A percentile compares a stretch with the other conserved stretches of the same genome.
Conservation (phyloP, 805 yeast genomes). For the Kregervanrija fluxuum region DNA sequence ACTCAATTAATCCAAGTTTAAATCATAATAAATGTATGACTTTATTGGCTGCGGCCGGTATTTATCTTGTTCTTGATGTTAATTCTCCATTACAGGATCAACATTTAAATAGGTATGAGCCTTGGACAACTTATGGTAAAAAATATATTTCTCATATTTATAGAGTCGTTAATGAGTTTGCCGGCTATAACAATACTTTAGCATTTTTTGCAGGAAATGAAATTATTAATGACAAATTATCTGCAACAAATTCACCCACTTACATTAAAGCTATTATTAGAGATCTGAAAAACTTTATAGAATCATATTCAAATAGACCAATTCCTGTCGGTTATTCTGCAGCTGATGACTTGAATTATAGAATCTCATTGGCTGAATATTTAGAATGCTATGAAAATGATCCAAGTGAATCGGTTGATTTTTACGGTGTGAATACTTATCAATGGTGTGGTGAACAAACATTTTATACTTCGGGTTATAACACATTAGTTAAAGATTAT, state of each 20-base stretch:
- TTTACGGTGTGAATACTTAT: slow-evolving; percentile 74
- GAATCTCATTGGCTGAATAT: slow-evolving; percentile 72
- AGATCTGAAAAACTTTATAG: slow-evolving; percentile 72
- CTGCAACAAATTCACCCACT: slow-evolving; percentile 63
- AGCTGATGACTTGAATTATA: slow-evolving; percentile 79
- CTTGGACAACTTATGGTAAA: slow-evolving; percentile 78
- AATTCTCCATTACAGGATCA: slow-evolving; percentile 78
- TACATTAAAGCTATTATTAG: slow-evolving; percentile 73
- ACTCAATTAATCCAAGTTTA: slow-evolving; percentile 75
- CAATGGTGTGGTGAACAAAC: slow-evolving; percentile 90
- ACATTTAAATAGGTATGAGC: slow-evolving; percentile 84
- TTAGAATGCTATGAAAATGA: slow-evolving; percentile 63
- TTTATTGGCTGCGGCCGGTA: slow-evolving; percentile 82
- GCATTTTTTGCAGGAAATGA: slow-evolving; percentile 94
- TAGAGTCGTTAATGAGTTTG: slow-evolving; percentile 71
- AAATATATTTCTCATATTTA: slow-evolving; percentile 70
- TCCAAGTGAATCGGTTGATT: slow-evolving; percentile 56
- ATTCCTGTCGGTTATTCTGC: slow-evolving; percentile 96
- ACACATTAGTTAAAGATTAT: slow-evolving; percentile 64
- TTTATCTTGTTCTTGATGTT: slow-evolving; percentile 85
- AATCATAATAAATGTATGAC: slow-evolving; percentile 91
- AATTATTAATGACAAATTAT: slow-evolving; percentile 69
- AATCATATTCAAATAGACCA: slow-evolving; percentile 46
- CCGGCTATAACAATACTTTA: slow-evolving; percentile 79
- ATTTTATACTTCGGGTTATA: slow-evolving; percentile 69